Conservation (phyloP, 2,329 filamentous ascomycete genomes). For the Chaetoscypha palmicola region DNA sequence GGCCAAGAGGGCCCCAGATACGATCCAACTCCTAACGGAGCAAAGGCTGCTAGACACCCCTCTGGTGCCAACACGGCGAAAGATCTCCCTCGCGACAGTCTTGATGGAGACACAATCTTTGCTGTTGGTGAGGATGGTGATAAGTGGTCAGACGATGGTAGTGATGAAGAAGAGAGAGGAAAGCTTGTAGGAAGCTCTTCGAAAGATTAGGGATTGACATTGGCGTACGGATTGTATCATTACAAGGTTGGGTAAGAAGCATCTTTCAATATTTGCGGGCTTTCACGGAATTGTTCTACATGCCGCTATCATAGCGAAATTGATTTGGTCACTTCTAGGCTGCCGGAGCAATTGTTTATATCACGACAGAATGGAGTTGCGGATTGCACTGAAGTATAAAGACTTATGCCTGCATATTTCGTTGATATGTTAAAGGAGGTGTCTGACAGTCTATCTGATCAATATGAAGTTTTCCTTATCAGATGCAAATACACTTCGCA, state of each 20-base stretch:
- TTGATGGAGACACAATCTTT: slow-evolving; percentile 92
- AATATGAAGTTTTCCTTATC: no score
- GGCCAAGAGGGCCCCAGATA: slow-evolving; percentile 31
- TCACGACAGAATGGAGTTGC: no score
- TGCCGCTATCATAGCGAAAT: not conserved
- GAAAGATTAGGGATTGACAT: slow-evolving; percentile 6
- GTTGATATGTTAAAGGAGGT: no score
- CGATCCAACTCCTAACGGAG: slow-evolving; percentile 27
- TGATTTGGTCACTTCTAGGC: no score
- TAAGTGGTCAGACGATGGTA: slow-evolving; percentile 72
- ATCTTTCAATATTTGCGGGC: not conserved
- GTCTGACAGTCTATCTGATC: no score
- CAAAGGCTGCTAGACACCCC: slow-evolving; percentile 7
- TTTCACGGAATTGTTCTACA: not conserved
- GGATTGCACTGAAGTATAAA: no score
- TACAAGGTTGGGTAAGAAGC: slow-evolving; percentile 10
- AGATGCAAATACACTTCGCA: no score
- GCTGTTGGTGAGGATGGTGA: slow-evolving; percentile 81
- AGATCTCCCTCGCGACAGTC: slow-evolving; percentile 46
- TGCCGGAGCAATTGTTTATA: no score
- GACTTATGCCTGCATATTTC: no score
- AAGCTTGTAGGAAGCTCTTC: slow-evolving; percentile 37
- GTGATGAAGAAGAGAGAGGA: slow-evolving; percentile 50
- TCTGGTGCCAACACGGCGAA: slow-evolving; percentile 19
- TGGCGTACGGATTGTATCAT: slow-evolving; percentile 11